A percentile compares a stretch with the other conserved stretches of the same genome.
phyloP scores from a whole-genome alignment of 2,329 filamentous ascomycete species.

The Hymenoscyphus fructigenus region DNA sequence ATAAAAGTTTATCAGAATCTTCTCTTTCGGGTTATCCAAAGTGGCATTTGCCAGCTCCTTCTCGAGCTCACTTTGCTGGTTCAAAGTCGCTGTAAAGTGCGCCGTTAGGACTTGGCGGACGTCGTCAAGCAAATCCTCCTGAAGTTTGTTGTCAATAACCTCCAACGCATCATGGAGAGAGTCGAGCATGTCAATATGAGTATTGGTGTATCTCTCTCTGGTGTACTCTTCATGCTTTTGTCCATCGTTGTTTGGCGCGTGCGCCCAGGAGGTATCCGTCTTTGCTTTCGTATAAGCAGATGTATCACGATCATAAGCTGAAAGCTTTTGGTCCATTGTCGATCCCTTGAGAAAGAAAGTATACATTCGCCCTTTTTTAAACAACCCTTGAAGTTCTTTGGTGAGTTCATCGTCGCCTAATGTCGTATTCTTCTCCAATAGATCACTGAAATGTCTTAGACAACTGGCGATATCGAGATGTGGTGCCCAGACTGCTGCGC shows the following conservation, averaged over 20 bases:
- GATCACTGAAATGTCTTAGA: neutral
- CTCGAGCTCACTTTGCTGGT: neutral
- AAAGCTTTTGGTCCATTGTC: conserved; percentile 5
- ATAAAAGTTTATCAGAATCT: neutral
- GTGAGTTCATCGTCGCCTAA: neutral
- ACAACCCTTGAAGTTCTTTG: neutral
- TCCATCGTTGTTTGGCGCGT: neutral
- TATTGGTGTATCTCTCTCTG: neutral
- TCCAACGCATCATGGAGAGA: conserved; percentile 2
- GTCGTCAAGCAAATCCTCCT: neutral
- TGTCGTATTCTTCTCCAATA: neutral
- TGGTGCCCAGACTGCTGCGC: conserved; percentile 1
- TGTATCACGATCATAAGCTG: neutral
- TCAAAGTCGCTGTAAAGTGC: neutral
- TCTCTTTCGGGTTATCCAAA: neutral
- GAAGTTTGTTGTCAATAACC: neutral
- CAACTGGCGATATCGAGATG: neutral
- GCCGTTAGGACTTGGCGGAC: neutral
- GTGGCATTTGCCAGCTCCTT: neutral
- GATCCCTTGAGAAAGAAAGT: neutral
- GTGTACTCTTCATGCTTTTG: neutral
- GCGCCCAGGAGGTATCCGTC: neutral
- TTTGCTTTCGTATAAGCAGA: too few species aligned
- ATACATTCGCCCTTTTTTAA: neutral
- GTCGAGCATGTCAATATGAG: conserved; percentile 1